phyloP scores from a whole-genome alignment of 1,139 yeast species.

The Suhomyces maxii region DNA sequence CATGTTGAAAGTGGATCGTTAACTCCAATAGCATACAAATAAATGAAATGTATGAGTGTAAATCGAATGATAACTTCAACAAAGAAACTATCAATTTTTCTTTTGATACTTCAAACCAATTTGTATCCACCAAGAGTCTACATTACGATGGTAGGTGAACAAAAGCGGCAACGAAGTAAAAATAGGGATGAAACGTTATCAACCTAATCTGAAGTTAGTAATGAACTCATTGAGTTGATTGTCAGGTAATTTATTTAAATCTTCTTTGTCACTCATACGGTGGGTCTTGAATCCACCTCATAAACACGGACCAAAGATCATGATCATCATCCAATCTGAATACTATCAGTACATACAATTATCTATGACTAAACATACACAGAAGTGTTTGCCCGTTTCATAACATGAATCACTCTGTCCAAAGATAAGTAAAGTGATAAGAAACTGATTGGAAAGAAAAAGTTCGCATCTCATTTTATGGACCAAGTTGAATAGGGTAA shows the following conservation, averaged over 20 bases:
- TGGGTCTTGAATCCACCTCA: slow-evolving; percentile 94
- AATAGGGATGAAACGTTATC: not conserved
- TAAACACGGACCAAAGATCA: slow-evolving; percentile 92
- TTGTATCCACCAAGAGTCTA: too few relatives aligned
- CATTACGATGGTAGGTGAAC: too few relatives aligned
- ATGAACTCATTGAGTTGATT: not conserved
- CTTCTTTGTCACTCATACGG: slow-evolving; percentile 81
- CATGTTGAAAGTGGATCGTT: too few relatives aligned
- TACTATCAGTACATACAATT: not conserved
- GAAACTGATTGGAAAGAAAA: slow-evolving; percentile 4
- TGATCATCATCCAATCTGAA: slow-evolving; percentile 56
- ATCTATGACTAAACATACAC: slow-evolving; percentile 61
- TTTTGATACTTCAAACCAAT: too few relatives aligned
- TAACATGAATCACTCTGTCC: too few relatives aligned
- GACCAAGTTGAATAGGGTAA: not conserved
- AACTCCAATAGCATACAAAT: too few relatives aligned
- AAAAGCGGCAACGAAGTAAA: too few relatives aligned
- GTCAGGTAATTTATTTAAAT: slow-evolving; percentile 48
- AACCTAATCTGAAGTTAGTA: not conserved
- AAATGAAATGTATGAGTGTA: too few relatives aligned
- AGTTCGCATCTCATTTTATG: not conserved
- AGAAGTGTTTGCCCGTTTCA: slow-evolving; percentile 51
- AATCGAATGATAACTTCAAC: too few relatives aligned
- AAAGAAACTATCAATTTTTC: too few relatives aligned
- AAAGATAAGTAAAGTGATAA: slow-evolving; percentile 4